Evolutionary conservation across 352 stramenopile genomes (phyloP).

Genomic region (Plasmopara viticola): DNA sequence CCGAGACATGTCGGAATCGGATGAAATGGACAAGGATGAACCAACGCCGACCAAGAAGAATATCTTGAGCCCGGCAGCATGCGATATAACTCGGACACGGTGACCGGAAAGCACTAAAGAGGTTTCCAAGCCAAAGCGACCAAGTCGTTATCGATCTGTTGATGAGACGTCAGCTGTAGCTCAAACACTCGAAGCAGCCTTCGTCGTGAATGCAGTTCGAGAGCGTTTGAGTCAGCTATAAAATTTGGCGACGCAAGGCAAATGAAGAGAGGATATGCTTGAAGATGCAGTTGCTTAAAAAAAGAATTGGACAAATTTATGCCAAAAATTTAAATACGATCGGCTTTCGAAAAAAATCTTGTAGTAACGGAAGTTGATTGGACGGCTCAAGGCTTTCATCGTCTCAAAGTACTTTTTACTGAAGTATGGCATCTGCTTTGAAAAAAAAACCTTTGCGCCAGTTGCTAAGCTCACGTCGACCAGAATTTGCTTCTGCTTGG

Average conservation of each 20-base stretch:
- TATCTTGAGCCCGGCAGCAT: background rate
- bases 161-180: background rate
- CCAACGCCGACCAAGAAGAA: background rate
- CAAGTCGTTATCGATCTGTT: background rate
- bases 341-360: background rate
- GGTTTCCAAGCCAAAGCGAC: background rate
- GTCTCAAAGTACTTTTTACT: background rate
- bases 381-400: background rate
- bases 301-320: background rate
- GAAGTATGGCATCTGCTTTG: background rate
- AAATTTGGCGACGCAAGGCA: background rate
- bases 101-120: background rate
- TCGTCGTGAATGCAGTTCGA: no score
- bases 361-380: background rate
- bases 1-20: background rate
- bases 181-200: background rate
- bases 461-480: background rate
- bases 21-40: background rate
- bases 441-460: background rate
- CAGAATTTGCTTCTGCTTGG: background rate
- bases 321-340: background rate
- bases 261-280: background rate
- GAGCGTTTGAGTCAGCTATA: background rate
- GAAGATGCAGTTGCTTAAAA: background rate
- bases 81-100: background rate